Evolutionary conservation across 2,329 filamentous ascomycete genomes (phyloP), one percentile per base, ranked within the genome.

Genomic region (Magnaporthiopsis incrustans): DNA sequence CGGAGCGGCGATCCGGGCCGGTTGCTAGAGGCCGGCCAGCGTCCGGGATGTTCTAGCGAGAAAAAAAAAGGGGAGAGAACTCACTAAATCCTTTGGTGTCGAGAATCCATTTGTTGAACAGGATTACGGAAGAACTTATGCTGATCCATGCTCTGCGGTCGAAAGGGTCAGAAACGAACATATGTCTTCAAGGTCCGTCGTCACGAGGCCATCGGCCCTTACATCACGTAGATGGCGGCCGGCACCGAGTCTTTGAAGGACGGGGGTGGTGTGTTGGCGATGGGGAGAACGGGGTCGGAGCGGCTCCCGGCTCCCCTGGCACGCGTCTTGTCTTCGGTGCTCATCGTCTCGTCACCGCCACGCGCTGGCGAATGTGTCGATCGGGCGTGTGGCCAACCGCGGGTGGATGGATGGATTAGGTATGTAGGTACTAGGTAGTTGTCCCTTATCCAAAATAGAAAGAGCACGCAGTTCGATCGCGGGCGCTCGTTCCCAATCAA

Each of bases 81-180:
- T 82, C 83, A 91, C 89, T 85, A 82, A 97, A 97, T 68, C 91
- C 84, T 67, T 89, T 84, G 56, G 89, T 93, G 72, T 94, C 88
- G 67, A 98, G 85, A 72, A 99, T 92, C 87, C 91, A 97, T 86
- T 99, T 99, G 88, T 99, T 98, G 89, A 97, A 98, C 67, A 99
- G 83, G 76, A 99, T 99, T 74, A 98, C 92, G 71, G 89, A 91
- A 58, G 92, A 97, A 73, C 91, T 96, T 76, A 97, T 83, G 66
- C 88, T 81, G 74, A 99, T 98, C 95, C 95, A 99, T 70, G 88
- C 82, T 71, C 93, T 97, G 76, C 57, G 69, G 30, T 61, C 32
- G 35, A 53, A 25, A 22, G n/a, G 18, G 22, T 53, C n/a, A 53
- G 44, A 11, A 25, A 30, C 30, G 15, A 4, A 53, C 44, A 30